phyloP scores from a whole-genome alignment of 768 basidiomycete genomes.

The Podaxis rugospora region DNA sequence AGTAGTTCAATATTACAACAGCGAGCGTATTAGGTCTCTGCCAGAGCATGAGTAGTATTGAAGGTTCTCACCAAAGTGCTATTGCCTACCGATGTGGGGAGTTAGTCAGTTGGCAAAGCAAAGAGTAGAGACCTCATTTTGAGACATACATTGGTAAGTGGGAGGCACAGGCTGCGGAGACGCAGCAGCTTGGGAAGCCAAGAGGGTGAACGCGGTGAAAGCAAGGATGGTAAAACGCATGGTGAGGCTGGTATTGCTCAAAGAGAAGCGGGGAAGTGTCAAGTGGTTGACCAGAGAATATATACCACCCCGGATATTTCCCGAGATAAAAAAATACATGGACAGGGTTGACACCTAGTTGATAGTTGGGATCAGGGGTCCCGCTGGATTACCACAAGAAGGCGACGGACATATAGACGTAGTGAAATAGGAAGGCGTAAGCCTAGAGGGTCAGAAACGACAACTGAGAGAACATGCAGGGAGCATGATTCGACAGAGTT shows the following conservation, averaged over 20 bases:
- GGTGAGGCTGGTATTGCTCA: background rate
- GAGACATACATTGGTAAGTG: background rate
- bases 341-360: background rate
- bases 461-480: too few relatives aligned
- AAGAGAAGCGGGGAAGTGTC: background rate
- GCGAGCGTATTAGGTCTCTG: background rate
- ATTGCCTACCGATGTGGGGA: background rate
- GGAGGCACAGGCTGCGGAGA: background rate
- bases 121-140: too few relatives aligned
- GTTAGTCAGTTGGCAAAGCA: background rate
- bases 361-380: background rate
- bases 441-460: too few relatives aligned
- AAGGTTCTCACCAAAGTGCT: background rate
- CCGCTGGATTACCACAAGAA: background rate
- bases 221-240: background rate
- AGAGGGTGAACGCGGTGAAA: background rate
- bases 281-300: background rate
- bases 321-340: background rate
- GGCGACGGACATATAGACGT: background rate
- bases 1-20: background rate
- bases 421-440: background rate
- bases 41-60: background rate
- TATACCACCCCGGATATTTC: background rate
- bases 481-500: too few relatives aligned
- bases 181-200: background rate